phyloP scores from a whole-genome alignment of 163 green algal genomes.

The Volvox carteri region DNA sequence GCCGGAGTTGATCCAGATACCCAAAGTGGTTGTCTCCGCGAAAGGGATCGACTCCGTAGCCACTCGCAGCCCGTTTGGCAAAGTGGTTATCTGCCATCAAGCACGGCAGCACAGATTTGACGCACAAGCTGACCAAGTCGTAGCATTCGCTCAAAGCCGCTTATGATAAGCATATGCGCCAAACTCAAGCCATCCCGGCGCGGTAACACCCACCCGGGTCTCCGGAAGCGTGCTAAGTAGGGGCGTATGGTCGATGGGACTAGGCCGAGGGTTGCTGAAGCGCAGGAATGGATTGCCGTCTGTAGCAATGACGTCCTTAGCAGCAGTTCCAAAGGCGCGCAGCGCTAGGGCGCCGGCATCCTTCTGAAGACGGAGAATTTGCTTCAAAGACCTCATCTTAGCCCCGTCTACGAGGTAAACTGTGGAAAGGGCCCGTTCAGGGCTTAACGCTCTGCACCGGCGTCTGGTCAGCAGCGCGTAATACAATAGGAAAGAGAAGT shows the following conservation, averaged over 20 bases:
- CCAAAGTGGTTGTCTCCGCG: slow-evolving; percentile 95
- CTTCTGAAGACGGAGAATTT: slow-evolving; percentile 37
- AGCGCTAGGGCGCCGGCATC: slow-evolving; percentile 36
- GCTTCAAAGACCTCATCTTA: slow-evolving; percentile 47
- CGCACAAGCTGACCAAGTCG: background rate
- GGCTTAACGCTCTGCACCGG: background rate
- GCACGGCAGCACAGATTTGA: background rate
- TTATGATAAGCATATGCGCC: background rate
- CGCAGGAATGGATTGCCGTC: slow-evolving; percentile 80
- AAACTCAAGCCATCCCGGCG: background rate
- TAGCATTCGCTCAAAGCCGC: background rate
- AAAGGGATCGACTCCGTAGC: slow-evolving; percentile 92
- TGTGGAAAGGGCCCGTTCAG: slow-evolving; percentile 9
- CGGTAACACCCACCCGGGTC: slow-evolving; percentile 78
- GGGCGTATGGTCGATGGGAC: slow-evolving; percentile 73
- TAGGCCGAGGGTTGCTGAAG: slow-evolving; percentile 84
- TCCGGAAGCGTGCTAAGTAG: slow-evolving; percentile 85
- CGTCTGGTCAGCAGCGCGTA: background rate
- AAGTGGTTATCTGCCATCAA: slow-evolving; percentile 89
- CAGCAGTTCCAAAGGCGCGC: slow-evolving; percentile 38
- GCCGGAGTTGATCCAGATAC: slow-evolving; percentile 99
- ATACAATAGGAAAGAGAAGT: no score
- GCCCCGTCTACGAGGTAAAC: background rate
- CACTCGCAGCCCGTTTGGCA: slow-evolving; percentile 95
- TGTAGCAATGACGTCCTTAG: slow-evolving; percentile 32